Evolutionary conservation across 495 filamentous ascomycete species (phyloP).

Genomic region (Aspergillus saccharolyticus): DNA sequence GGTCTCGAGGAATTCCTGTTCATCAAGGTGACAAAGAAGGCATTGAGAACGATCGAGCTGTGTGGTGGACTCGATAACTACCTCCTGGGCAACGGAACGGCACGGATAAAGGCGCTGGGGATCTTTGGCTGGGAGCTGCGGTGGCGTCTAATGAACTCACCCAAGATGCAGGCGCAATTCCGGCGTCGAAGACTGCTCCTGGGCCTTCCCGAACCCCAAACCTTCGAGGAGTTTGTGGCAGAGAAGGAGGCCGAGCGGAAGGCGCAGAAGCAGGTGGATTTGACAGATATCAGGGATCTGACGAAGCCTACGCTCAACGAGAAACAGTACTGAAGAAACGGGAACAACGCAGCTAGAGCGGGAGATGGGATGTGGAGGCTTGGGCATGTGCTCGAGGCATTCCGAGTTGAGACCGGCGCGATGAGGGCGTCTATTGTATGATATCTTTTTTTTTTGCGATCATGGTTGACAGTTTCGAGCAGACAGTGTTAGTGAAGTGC

Average conservation of each 20-base stretch:
- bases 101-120: slow-evolving; percentile 76
- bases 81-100: slow-evolving; percentile 66
- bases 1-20: slow-evolving; percentile 60
- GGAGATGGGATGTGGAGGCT: not conserved
- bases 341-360: too few relatives aligned
- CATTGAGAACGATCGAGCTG: slow-evolving; percentile 82
- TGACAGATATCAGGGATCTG: slow-evolving; percentile 32
- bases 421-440: slow-evolving; percentile 28
- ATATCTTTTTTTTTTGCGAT: slow-evolving; percentile 18
- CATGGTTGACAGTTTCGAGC: slow-evolving; percentile 12
- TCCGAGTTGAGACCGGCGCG: slow-evolving; percentile 7
- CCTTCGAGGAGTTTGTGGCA: slow-evolving; percentile 39
- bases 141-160: slow-evolving; percentile 78
- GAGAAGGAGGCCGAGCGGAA: slow-evolving; percentile 34
- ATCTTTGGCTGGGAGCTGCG: slow-evolving; percentile 81
- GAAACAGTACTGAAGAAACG: slow-evolving; percentile 25
- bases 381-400: slow-evolving; percentile 7
- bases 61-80: slow-evolving; percentile 87
- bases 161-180: slow-evolving; percentile 55
- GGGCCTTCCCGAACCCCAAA: slow-evolving; percentile 40
- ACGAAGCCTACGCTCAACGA: slow-evolving; percentile 36
- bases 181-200: slow-evolving; percentile 45
- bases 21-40: slow-evolving; percentile 68
- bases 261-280: slow-evolving; percentile 25
- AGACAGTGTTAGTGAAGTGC: slow-evolving; percentile 18